Evolutionary conservation across 139 green algal genomes (phyloP), one percentile per base, ranked within the genome.

Genomic region (Haematococcus sp.): DNA sequence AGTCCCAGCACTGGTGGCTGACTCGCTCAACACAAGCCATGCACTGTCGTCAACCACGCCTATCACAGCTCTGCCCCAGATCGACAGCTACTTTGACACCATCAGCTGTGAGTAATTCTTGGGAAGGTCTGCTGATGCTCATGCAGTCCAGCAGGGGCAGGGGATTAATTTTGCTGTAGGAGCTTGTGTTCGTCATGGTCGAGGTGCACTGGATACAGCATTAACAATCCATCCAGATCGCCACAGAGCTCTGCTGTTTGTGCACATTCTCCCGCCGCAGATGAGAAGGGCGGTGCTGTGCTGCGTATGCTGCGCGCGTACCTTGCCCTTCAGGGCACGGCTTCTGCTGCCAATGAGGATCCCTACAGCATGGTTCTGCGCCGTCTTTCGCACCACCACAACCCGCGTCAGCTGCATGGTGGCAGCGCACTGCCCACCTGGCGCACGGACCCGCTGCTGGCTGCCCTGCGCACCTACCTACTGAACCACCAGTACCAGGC

Each of bases 261-360:
- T 73, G 25, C 83, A 81, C 75, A 85, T 13, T 74, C 25, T 59
- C 19, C 52, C 5, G 32, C 13, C 61, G 34, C 75, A 75, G 96
- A 97, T 70, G 51, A 88, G 23, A 94, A 97, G 81, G 94, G 94
- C 43, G 84, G 79, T 2, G 80, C 84, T 13, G 84, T 98, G 61
- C 84, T 98, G 58, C 87, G 92, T 64, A 97, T 98, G 92, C 84
- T 98, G 74, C 82, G 90, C 0, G 86, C 91, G 7, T 93, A 88
- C 80, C 58, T 95, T 4, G 64, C 64, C 11, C 16, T 33, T 4
- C 9, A 63, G 54, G 54, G 54, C 54, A 63, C 7, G 40, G 40
- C 7, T 7, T 11, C 40, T 49, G 40, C 7, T 49, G 40, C 7
- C 40, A 49, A 7, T 19, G 40, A 11, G 40, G 25, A 65, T 9